Evolutionary conservation across 352 stramenopile species (phyloP).

Genomic region (Globisporangium cederbergense): DNA sequence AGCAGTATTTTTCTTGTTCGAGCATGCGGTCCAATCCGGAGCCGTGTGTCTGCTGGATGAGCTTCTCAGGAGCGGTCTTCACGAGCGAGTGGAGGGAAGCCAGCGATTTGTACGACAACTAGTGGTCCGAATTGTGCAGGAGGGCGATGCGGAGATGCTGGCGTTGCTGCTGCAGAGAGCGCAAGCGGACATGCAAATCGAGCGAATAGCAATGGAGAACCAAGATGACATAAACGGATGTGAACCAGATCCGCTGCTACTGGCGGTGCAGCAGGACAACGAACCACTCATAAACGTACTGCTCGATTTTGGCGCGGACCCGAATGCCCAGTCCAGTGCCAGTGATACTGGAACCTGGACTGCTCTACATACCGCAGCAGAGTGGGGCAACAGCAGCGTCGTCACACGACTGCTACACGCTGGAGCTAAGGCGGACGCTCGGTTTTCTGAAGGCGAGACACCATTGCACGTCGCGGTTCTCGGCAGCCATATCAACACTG

Average conservation of each 20-base stretch:
- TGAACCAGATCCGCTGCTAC: neutral
- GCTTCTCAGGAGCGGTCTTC: neutral
- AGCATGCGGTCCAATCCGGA: neutral
- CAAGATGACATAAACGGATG: neutral
- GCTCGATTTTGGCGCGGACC: neutral
- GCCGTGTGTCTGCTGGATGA: neutral
- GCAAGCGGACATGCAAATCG: neutral
- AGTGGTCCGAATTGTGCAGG: neutral
- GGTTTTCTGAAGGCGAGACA: neutral
- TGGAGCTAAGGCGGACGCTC: neutral
- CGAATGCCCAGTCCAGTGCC: neutral
- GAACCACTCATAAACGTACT: neutral
- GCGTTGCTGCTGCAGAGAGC: neutral
- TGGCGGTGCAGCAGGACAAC: neutral
- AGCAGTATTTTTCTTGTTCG: neutral
- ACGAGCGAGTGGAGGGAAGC: neutral
- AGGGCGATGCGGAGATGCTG: neutral
- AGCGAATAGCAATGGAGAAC: no score
- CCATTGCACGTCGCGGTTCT: neutral
- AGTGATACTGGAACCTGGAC: neutral
- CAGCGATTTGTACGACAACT: neutral
- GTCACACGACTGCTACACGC: neutral
- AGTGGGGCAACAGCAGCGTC: constrained; percentile 2
- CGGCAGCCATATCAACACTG: neutral
- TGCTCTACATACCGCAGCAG: neutral